These are phyloP conservation scores for Ascosphaera pollenicola DNA, from an alignment of 2,329 filamentous ascomycete species.

Conservation along the genomic window DNA sequence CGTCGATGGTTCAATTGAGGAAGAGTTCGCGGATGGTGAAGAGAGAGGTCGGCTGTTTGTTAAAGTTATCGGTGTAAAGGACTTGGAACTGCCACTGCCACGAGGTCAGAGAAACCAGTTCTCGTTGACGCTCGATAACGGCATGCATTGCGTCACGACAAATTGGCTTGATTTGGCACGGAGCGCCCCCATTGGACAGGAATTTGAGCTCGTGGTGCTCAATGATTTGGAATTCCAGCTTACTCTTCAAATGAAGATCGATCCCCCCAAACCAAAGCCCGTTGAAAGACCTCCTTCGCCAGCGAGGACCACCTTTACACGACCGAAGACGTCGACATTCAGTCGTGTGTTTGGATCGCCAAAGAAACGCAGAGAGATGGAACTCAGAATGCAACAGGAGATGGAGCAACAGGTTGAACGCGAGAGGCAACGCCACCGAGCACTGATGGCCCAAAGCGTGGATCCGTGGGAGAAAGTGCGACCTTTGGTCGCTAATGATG, in stretches of 20 bases:
- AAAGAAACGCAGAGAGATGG: conserved; percentile 90
- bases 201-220: conserved; percentile 92
- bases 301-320: conserved; percentile 41
- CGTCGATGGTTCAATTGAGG: conserved; percentile 35
- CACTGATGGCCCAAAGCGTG: conserved; percentile 33
- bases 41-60: conserved; percentile 87
- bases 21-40: conserved; percentile 49
- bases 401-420: conserved; percentile 52
- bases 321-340: conserved; percentile 66
- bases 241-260: conserved; percentile 84
- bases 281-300: conserved; percentile 22
- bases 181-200: conserved; percentile 85
- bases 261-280: conserved; percentile 45
- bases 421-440: conserved; percentile 37
- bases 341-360: conserved; percentile 83
- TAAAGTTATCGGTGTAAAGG: conserved; percentile 96
- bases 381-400: conserved; percentile 63
- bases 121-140: conserved; percentile 92
- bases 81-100: conserved; percentile 75
- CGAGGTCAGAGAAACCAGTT: conserved; percentile 86
- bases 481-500: conserved; percentile 69
- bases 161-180: conserved; percentile 83
- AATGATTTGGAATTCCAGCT: conserved; percentile 98
- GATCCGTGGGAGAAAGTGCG: conserved; percentile 63
- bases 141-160: conserved; percentile 91